Evolutionary conservation across 768 basidiomycete species (phyloP).

Genomic region (Boletus rex-veris): DNA sequence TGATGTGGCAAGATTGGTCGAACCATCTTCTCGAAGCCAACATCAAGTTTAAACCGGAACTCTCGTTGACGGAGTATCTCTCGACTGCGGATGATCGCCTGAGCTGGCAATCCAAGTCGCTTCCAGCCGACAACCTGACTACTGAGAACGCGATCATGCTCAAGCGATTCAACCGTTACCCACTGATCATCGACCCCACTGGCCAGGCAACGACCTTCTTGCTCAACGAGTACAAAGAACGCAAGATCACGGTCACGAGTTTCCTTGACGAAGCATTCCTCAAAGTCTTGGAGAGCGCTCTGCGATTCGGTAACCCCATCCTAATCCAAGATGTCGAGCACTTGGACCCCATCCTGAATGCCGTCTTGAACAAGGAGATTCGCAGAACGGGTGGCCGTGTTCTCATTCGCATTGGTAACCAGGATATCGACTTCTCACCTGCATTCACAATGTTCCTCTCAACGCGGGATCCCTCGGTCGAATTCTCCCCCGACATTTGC

Average conservation of each 20-base stretch:
- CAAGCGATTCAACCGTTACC: constrained; percentile 96
- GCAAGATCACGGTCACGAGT: constrained; percentile 97
- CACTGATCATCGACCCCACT: constrained; percentile 95
- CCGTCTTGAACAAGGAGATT: constrained; percentile 95
- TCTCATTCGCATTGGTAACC: constrained; percentile 91
- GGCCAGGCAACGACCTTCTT: constrained; percentile 96
- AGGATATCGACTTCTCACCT: constrained; percentile 99
- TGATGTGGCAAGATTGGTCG: constrained; percentile 96
- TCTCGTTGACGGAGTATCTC: constrained; percentile 91
- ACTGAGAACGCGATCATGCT: constrained; percentile 99
- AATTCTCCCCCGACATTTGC: constrained; percentile 98
- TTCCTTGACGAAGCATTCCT: constrained; percentile 99
- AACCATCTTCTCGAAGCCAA: constrained; percentile 84
- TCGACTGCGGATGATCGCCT: constrained; percentile 96
- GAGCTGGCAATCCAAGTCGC: constrained; percentile 90
- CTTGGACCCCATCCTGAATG: constrained; percentile 95
- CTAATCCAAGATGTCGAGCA: constrained; percentile 98
- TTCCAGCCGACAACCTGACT: constrained; percentile 94
- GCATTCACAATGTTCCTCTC: constrained; percentile 99
- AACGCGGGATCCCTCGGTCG: constrained; percentile 93
- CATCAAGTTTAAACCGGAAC: constrained; percentile 88
- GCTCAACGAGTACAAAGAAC: constrained; percentile 89
- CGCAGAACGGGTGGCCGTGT: constrained; percentile 95
- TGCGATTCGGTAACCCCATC: constrained; percentile 96
- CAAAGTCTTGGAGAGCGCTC: constrained; percentile 96